Evolutionary conservation across 148 eudicot species (phyloP).

Genomic region (Oxyria digyna): DNA sequence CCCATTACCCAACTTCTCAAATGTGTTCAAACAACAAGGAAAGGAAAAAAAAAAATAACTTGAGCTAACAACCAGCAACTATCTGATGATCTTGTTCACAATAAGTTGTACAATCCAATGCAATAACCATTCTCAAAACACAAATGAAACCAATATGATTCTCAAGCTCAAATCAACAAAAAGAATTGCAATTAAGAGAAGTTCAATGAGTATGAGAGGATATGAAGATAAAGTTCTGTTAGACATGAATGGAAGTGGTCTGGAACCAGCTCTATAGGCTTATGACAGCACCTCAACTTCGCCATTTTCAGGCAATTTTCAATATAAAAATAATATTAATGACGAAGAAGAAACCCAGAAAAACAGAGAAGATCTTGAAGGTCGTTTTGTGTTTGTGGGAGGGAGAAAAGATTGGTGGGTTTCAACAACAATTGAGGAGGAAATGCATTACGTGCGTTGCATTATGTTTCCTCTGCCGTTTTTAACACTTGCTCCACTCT

Average conservation of each 20-base stretch:
- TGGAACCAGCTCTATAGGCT: neutral
- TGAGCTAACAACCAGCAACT: neutral
- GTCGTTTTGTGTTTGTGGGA: conserved; percentile 1
- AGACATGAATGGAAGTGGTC: neutral
- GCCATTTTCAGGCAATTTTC: neutral
- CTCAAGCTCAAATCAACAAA: neutral
- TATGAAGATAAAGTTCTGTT: neutral
- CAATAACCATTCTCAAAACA: neutral
- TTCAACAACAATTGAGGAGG: conserved; percentile 4
- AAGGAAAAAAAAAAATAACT: neutral
- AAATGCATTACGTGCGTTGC: conserved; percentile 7
- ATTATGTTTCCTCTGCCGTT: conserved; percentile 4
- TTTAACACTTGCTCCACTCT: conserved; percentile 8
- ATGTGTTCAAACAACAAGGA: neutral
- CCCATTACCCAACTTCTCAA: conserved; percentile 6
- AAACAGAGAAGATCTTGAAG: neutral
- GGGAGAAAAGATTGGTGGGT: neutral
- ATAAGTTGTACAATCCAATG: neutral
- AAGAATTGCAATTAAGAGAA: neutral
- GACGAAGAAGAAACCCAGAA: neutral
- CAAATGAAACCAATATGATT: neutral
- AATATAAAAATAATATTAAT: neutral
- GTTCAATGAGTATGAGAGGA: neutral
- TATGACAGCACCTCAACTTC: conserved; percentile 9
- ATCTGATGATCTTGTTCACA: neutral